phyloP scores from a whole-genome alignment of 371 early-diverging fungal genomes.

The Sporodiniella umbellata region DNA sequence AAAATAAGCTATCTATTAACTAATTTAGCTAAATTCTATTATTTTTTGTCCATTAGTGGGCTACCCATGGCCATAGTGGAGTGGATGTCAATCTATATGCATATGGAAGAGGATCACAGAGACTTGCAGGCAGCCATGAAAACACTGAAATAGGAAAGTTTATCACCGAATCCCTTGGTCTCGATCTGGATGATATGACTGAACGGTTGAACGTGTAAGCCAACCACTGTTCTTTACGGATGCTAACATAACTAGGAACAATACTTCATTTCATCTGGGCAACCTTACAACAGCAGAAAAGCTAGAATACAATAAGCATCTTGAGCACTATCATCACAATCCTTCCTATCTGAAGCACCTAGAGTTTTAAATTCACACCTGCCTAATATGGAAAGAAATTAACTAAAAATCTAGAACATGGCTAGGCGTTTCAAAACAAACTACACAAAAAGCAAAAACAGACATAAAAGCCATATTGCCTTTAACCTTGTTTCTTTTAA shows the following conservation, averaged over 20 bases:
- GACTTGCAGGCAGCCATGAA: slow-evolving; percentile 67
- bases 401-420: too few relatives aligned
- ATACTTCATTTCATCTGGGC: slow-evolving; percentile 25
- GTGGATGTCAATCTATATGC: slow-evolving; percentile 95
- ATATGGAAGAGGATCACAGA: slow-evolving; percentile 49
- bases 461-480: too few relatives aligned
- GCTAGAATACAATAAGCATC: slow-evolving; percentile 26
- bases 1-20: slow-evolving; percentile 3
- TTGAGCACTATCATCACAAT: slow-evolving; percentile 32
- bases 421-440: too few relatives aligned
- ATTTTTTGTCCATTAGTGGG: slow-evolving; percentile 54
- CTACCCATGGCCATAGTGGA: slow-evolving; percentile 90
- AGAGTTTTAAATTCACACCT: neutral
- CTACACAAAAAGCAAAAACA: too few relatives aligned
- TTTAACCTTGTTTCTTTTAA: too few relatives aligned
- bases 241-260: slow-evolving; percentile 14
- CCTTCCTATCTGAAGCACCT: neutral
- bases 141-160: slow-evolving; percentile 87
- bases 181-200: slow-evolving; percentile 68
- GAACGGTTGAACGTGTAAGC: slow-evolving; percentile 43
- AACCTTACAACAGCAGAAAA: slow-evolving; percentile 25
- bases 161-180: slow-evolving; percentile 58
- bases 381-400: neutral
- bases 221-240: too few relatives aligned
- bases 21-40: neutral